phyloP scores from a whole-genome alignment of 148 eudicot genomes.

The Amaranthus cruentus region DNA sequence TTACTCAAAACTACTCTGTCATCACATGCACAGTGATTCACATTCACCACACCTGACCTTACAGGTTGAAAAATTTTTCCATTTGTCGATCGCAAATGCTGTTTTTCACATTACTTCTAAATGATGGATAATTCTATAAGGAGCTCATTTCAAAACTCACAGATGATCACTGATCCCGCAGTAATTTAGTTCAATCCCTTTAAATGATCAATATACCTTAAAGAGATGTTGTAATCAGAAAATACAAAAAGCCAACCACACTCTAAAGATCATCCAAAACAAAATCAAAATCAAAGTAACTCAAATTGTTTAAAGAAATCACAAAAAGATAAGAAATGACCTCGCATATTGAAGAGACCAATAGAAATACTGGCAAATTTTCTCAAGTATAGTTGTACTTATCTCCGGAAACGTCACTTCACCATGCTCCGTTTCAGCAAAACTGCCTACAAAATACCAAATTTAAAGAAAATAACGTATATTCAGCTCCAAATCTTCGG shows the following conservation, averaged over 20 bases:
- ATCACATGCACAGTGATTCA: too few species aligned
- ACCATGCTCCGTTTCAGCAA: constrained; percentile 72
- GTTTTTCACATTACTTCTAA: too few species aligned
- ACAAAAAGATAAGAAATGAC: constrained; percentile 21
- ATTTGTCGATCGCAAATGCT: too few species aligned
- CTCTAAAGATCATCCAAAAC: neutral
- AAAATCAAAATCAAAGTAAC: constrained; percentile 1
- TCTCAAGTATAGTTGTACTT: constrained; percentile 85
- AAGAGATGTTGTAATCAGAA: too few species aligned
- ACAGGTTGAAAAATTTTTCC: too few species aligned
- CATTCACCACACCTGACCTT: too few species aligned
- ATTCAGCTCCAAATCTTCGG: neutral
- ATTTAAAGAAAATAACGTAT: neutral
- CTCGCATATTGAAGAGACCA: constrained; percentile 98
- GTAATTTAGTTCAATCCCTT: too few species aligned
- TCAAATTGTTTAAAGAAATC: neutral
- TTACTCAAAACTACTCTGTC: too few species aligned
- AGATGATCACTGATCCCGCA: too few species aligned
- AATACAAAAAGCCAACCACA: neutral
- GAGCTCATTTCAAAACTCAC: too few species aligned
- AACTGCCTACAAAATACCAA: constrained; percentile 43
- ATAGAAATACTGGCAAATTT: constrained; percentile 95
- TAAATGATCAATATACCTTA: too few species aligned
- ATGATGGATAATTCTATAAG: too few species aligned
- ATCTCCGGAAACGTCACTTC: constrained; percentile 87